phyloP scores from a whole-genome alignment of 73 alveolate species.

The Paramecium sonneborni region DNA sequence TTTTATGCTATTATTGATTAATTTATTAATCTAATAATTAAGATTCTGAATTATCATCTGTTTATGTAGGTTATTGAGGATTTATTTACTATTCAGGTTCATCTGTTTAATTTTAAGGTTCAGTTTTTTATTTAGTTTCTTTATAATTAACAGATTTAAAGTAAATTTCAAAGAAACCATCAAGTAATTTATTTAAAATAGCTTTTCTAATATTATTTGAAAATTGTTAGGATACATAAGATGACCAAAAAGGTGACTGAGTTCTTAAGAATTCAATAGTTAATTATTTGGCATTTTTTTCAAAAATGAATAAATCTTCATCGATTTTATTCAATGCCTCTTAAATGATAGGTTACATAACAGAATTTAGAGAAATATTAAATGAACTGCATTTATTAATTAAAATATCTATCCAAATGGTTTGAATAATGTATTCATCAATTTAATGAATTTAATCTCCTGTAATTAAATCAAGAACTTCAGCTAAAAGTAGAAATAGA shows the following conservation, averaged over 20 bases:
- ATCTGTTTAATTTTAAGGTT: not conserved
- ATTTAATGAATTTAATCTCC: slow-evolving; percentile 20
- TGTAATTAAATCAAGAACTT: not conserved
- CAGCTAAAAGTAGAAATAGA: not conserved
- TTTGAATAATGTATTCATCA: slow-evolving; percentile 1
- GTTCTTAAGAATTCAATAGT: not conserved
- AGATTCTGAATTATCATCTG: not conserved
- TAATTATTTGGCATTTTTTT: not conserved
- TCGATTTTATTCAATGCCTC: slow-evolving; percentile 27
- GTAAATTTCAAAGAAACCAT: slow-evolving; percentile 41
- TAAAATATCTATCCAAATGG: slow-evolving; percentile 36
- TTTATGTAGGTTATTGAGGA: not conserved
- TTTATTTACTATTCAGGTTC: not conserved
- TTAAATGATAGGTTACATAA: not conserved
- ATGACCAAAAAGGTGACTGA: slow-evolving; percentile 24
- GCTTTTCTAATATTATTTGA: not conserved
- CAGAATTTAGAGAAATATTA: not conserved
- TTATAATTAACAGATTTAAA: slow-evolving; percentile 44
- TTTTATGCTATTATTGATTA: not conserved
- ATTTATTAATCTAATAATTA: not conserved
- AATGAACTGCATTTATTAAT: not conserved
- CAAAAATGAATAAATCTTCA: not conserved
- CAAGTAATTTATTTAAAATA: not conserved
- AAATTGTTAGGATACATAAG: not conserved
- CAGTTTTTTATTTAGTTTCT: slow-evolving; percentile 38